Evolutionary conservation across 306 rosid species (phyloP).

Genomic region (Canavalia gladiata): DNA sequence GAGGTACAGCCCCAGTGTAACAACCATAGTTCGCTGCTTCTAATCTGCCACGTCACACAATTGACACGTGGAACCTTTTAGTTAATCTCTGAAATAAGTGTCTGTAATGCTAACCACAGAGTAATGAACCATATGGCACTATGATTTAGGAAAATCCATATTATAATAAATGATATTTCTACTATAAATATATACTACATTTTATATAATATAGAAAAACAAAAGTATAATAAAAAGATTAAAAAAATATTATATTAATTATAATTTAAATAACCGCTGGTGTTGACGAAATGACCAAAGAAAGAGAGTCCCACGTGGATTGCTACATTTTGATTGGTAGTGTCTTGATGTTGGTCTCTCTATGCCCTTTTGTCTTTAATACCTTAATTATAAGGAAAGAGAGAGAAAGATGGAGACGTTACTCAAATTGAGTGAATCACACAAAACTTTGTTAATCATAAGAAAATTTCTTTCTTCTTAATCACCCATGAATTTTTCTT

Average conservation of each 20-base stretch:
- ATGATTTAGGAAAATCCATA: no score
- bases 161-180: no score
- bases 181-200: no score
- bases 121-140: neutral
- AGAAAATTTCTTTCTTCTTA: no score
- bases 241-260: no score
- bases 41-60: neutral
- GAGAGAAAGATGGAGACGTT: neutral
- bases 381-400: neutral
- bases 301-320: no score
- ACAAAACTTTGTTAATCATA: no score
- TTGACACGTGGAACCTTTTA: neutral
- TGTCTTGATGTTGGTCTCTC: neutral
- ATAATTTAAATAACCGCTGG: neutral
- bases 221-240: no score
- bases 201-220: no score
- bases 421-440: no score
- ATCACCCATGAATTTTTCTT: no score
- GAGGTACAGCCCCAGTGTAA: neutral
- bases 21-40: neutral
- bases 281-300: neutral
- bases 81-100: neutral
- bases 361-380: neutral
- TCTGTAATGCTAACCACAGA: neutral
- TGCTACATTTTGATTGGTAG: neutral